phyloP scores from a whole-genome alignment of 208 protist species.

The Herpetomonas tarakana region DNA sequence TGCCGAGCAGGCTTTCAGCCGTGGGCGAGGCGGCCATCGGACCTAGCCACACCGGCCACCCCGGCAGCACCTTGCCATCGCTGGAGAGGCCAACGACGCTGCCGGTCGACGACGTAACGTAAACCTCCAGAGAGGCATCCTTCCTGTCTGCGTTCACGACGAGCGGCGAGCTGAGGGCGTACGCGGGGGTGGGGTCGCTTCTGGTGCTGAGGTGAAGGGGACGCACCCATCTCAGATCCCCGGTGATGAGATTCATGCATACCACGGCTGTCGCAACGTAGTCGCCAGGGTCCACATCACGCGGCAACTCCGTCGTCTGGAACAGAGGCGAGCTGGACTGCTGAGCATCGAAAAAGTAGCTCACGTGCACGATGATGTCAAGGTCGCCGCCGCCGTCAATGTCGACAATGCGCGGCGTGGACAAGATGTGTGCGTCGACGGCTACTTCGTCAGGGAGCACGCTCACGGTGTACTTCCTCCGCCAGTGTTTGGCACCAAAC shows the following conservation, averaged over 20 bases:
- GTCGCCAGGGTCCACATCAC: constrained; percentile 48
- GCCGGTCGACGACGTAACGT: constrained; percentile 74
- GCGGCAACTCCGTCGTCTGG: constrained; percentile 19
- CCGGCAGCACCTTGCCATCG: constrained; percentile 34
- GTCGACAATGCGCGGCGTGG: constrained; percentile 82
- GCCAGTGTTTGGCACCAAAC: constrained; percentile 36
- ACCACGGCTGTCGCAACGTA: constrained; percentile 90
- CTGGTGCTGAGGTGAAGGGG: constrained; percentile 83
- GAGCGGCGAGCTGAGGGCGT: constrained; percentile 71
- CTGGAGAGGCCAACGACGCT: constrained; percentile 66
- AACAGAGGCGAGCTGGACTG: no score
- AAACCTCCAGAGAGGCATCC: constrained; percentile 52
- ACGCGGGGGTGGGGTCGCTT: constrained; percentile 36
- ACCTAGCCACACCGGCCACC: constrained; percentile 71
- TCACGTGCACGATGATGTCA: constrained; percentile 88
- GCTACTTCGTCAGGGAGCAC: constrained; percentile 61
- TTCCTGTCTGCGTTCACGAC: constrained; percentile 80
- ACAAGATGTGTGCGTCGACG: constrained; percentile 86
- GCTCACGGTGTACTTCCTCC: constrained; percentile 13
- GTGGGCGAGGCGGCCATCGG: constrained; percentile 66
- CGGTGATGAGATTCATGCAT: constrained; percentile 77
- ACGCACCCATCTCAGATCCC: constrained; percentile 81
- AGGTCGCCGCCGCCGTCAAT: constrained; percentile 80
- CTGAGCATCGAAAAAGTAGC: constrained; percentile 88
- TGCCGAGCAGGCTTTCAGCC: constrained; percentile 79